phyloP scores from a whole-genome alignment of 1,284 basidiomycete species.

The Microbotryum lychnidis-dioicae region DNA sequence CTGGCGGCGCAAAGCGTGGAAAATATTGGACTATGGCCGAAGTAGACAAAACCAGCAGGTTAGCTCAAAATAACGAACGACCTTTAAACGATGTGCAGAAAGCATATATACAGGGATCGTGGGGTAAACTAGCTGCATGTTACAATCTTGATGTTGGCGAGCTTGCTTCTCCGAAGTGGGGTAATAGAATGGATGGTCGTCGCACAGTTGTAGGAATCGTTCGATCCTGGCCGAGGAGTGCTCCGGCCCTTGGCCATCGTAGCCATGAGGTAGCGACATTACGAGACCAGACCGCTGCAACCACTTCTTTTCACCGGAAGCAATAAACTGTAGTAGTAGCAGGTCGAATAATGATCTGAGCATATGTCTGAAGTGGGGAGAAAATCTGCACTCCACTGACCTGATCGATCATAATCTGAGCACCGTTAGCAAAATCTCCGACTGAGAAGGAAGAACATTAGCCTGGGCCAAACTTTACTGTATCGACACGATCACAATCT shows the following conservation, averaged over 20 bases:
- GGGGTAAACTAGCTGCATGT: conserved; percentile 97
- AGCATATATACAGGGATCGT: conserved; percentile 44
- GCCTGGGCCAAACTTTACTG: no score
- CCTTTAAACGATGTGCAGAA: conserved; percentile 14
- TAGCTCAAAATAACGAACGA: conserved; percentile 22
- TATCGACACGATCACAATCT: no score
- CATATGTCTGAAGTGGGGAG: neutral
- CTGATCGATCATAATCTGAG: conserved; percentile 89
- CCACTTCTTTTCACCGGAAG: conserved; percentile 97
- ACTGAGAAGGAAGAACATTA: conserved; percentile 39
- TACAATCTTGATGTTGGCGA: conserved; percentile 96
- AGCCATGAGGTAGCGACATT: conserved; percentile 88
- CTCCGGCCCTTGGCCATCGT: conserved; percentile 98
- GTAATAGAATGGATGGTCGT: conserved; percentile 90
- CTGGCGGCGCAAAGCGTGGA: conserved; percentile 87
- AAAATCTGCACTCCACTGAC: neutral
- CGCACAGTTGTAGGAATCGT: conserved; percentile 94
- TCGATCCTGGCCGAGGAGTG: conserved; percentile 95
- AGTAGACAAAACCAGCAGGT: conserved; percentile 37
- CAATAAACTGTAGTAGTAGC: conserved; percentile 67
- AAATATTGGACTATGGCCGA: conserved; percentile 37
- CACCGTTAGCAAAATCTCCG: conserved; percentile 95
- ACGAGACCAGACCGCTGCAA: conserved; percentile 89
- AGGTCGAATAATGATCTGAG: neutral
- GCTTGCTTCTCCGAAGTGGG: conserved; percentile 83